A percentile compares a stretch with the other conserved stretches of the same genome.
Conservation (phyloP, 805 yeast species). For the Metschnikowia colocasiae region DNA sequence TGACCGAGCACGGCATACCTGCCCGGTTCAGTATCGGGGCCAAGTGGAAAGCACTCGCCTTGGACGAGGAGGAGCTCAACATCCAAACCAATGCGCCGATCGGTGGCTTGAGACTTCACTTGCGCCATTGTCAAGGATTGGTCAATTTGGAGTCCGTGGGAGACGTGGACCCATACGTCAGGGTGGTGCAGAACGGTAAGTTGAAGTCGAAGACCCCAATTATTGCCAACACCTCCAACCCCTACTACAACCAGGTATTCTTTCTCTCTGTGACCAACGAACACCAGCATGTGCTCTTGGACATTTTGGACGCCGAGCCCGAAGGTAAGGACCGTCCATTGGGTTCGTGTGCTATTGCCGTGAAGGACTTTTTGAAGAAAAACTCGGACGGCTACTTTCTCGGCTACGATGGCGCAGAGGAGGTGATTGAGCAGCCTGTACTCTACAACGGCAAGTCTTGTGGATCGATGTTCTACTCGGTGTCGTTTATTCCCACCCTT, state of each 20-base stretch:
- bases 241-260: conserved; percentile 55
- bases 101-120: conserved; percentile 61
- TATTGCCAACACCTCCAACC: conserved; percentile 51
- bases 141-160: conserved; percentile 64
- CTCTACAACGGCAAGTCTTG: conserved; percentile 35
- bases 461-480: conserved; percentile 51
- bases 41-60: conserved; percentile 66
- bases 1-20: conserved; percentile 34
- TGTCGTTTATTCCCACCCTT: conserved; percentile 62
- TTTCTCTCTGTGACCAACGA: conserved; percentile 61
- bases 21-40: conserved; percentile 50
- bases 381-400: conserved; percentile 44
- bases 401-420: conserved; percentile 50
- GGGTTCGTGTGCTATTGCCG: conserved; percentile 54
- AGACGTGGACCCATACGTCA: conserved; percentile 70
- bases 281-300: conserved; percentile 55
- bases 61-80: conserved; percentile 45
- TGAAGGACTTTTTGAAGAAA: conserved; percentile 47
- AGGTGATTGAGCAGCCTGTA: conserved; percentile 44
- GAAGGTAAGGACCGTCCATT: conserved; percentile 60
- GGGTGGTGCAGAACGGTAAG: conserved; percentile 56
- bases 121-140: conserved; percentile 51
- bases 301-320: conserved; percentile 64
- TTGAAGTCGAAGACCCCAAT: conserved; percentile 52
- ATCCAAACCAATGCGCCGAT: conserved; percentile 53